Evolutionary conservation across 495 filamentous ascomycete species (phyloP).

Genomic region (Bathelium albidoporum): DNA sequence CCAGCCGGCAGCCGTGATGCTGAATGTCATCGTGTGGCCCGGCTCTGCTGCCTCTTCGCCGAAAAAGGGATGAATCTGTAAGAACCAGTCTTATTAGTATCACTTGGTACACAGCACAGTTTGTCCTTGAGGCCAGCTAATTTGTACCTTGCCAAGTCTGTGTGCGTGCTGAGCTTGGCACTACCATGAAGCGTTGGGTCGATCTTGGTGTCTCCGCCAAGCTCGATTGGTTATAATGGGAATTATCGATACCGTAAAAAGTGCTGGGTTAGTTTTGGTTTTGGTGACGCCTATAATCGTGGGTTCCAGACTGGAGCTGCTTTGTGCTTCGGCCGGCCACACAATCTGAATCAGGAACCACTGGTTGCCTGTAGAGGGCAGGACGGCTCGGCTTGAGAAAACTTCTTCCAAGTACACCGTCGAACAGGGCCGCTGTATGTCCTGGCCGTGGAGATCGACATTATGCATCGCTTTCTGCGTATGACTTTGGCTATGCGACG

Average conservation of each 20-base stretch:
- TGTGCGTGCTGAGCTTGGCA: slow-evolving; percentile 1
- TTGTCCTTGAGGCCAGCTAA: background rate
- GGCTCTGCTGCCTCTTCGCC: slow-evolving; percentile 1
- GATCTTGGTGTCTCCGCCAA: background rate
- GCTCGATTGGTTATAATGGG: background rate
- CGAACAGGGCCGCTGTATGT: background rate
- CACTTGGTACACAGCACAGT: background rate
- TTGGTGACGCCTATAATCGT: background rate
- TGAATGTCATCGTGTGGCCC: background rate
- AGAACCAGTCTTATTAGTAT: slow-evolving; percentile 1
- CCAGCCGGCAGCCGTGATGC: background rate
- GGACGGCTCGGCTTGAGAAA: background rate
- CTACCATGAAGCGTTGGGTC: background rate
- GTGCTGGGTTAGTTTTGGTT: background rate
- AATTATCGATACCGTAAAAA: background rate
- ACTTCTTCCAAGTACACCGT: background rate
- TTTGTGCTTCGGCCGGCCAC: background rate
- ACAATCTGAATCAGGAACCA: background rate
- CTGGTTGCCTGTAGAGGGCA: background rate
- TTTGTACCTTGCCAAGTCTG: background rate
- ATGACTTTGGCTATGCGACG: background rate
- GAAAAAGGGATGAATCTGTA: background rate
- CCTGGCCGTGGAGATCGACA: background rate
- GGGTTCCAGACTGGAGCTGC: background rate
- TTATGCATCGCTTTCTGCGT: background rate